Conservation (phyloP, 2,329 filamentous ascomycete genomes). For the Fusarium guadeloupense region DNA sequence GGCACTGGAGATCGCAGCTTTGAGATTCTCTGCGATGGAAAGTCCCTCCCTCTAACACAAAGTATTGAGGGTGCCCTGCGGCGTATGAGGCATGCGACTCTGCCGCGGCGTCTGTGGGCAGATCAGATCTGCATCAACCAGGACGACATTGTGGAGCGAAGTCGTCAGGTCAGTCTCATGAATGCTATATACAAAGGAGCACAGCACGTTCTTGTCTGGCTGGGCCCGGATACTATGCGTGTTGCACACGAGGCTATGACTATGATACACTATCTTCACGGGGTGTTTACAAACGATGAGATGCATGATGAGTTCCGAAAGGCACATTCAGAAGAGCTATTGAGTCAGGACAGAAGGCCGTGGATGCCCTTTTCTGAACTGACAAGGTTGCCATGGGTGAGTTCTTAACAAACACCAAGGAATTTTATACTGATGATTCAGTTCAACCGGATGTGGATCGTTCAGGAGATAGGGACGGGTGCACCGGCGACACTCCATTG, state of each 20-base stretch:
- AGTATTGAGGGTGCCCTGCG: slow-evolving; percentile 46
- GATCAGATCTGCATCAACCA: slow-evolving; percentile 56
- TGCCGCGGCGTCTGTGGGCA: slow-evolving; percentile 49
- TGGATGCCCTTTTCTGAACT: slow-evolving; percentile 49
- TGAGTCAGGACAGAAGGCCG: slow-evolving; percentile 39
- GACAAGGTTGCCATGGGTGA: slow-evolving; percentile 47
- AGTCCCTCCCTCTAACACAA: slow-evolving; percentile 41
- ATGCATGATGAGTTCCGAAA: slow-evolving; percentile 43
- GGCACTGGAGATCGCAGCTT: slow-evolving; percentile 39
- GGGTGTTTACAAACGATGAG: slow-evolving; percentile 45
- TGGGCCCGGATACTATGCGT: slow-evolving; percentile 44
- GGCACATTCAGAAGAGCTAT: slow-evolving; percentile 45
- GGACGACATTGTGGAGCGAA: slow-evolving; percentile 47
- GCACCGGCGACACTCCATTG: slow-evolving; percentile 49
- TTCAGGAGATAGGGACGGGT: slow-evolving; percentile 50
- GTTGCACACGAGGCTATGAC: slow-evolving; percentile 43
- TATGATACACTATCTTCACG: slow-evolving; percentile 43
- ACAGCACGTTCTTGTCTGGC: slow-evolving; percentile 48
- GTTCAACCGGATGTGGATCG: slow-evolving; percentile 52
- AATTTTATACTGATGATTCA: slow-evolving; percentile 17
- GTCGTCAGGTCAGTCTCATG: slow-evolving; percentile 52
- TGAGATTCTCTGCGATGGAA: slow-evolving; percentile 38
- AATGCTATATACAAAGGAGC: slow-evolving; percentile 50
- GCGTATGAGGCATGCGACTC: slow-evolving; percentile 41
- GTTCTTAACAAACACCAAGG: slow-evolving; percentile 6